phyloP scores from a whole-genome alignment of 2,329 filamentous ascomycete species.

The Annulohypoxylon truncatum region DNA sequence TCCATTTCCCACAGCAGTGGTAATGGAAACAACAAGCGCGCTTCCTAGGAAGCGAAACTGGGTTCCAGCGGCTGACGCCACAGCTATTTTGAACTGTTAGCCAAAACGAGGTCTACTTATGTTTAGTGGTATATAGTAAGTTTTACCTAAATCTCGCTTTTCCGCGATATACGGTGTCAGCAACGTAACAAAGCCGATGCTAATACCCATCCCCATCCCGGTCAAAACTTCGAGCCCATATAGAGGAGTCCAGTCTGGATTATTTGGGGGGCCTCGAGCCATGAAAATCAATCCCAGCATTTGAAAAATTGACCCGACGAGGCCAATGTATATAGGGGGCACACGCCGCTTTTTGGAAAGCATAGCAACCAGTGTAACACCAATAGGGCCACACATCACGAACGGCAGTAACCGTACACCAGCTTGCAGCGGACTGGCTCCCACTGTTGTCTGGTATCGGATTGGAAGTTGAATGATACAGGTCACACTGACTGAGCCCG shows the following conservation, averaged over 20 bases:
- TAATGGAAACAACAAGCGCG: not conserved
- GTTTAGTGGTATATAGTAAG: not conserved
- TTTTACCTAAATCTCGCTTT: not conserved
- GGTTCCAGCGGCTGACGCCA: not conserved
- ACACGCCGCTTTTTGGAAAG: not conserved
- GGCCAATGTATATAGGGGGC: not conserved
- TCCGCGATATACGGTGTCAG: not conserved
- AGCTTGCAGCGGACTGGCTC: not conserved
- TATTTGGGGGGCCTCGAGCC: not conserved
- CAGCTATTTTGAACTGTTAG: not conserved
- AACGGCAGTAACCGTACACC: not conserved
- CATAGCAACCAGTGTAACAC: not conserved
- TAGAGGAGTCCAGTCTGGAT: not conserved
- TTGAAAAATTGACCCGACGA: not conserved
- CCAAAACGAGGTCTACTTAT: not conserved
- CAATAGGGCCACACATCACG: no score
- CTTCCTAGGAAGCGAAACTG: not conserved
- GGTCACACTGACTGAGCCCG: not conserved
- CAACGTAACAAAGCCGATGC: not conserved
- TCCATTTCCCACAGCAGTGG: not conserved
- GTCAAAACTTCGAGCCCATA: not conserved
- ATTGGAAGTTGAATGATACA: not conserved
- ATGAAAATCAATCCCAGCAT: not conserved
- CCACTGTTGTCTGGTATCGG: not conserved
- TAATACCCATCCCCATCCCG: not conserved